These are phyloP conservation scores for Cercospora brassicicola DNA, from an alignment of 2,329 filamentous ascomycete species.

Conservation along the genomic window DNA sequence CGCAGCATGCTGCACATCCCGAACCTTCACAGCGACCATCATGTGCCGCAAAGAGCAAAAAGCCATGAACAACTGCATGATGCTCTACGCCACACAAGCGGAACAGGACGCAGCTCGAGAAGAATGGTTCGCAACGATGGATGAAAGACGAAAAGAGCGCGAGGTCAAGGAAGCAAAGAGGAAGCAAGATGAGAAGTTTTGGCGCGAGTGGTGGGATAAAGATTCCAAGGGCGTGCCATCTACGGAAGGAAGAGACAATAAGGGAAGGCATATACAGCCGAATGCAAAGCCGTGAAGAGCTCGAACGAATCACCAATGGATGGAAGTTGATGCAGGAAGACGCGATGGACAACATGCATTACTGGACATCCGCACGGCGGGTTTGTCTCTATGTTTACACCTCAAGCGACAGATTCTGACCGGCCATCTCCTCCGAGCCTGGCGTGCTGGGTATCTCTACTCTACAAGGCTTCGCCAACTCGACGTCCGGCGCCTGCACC, in stretches of 20 bases:
- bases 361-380: conserved; percentile 7
- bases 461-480: conserved; percentile 24
- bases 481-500: conserved; percentile 6
- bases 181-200: conserved; percentile 47
- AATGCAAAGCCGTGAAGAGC: neutral
- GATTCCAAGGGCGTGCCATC: conserved; percentile 31
- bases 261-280: conserved; percentile 14
- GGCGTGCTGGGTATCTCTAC: neutral
- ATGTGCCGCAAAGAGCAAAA: conserved; percentile 76
- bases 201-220: conserved; percentile 55
- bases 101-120: conserved; percentile 86
- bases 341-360: neutral
- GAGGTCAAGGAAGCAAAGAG: conserved; percentile 56
- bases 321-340: conserved; percentile 1
- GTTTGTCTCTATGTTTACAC: conserved; percentile 1
- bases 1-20: conserved; percentile 81
- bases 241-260: conserved; percentile 19
- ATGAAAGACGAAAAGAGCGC: conserved; percentile 67
- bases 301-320: neutral
- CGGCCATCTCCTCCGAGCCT: neutral
- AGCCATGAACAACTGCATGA: conserved; percentile 93
- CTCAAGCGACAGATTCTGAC: neutral
- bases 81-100: conserved; percentile 75
- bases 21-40: conserved; percentile 85
- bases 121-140: conserved; percentile 83